These are phyloP conservation scores for Paxillus ammoniavirescens DNA, from an alignment of 768 basidiomycete species.

Conservation along the genomic window DNA sequence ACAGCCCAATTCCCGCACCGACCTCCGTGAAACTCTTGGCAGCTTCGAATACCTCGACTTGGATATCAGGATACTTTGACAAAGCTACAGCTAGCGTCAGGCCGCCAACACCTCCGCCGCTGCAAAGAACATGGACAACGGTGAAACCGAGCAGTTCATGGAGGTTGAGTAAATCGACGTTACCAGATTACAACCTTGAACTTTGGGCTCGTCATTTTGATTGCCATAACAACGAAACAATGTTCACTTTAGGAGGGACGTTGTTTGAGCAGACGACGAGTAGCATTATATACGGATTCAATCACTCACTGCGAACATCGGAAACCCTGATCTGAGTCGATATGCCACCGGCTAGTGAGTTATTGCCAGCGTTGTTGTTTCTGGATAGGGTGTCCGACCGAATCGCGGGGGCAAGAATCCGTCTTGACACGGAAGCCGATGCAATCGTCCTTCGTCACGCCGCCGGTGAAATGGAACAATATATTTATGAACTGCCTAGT, in stretches of 20 bases:
- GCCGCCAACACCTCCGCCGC: constrained; percentile 43
- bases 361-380: background rate
- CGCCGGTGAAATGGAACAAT: background rate
- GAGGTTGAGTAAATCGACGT: background rate
- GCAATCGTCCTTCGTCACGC: constrained; percentile 16
- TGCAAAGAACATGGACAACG: constrained; percentile 7
- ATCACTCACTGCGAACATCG: too few species aligned
- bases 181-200: constrained; percentile 31
- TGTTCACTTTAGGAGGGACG: background rate
- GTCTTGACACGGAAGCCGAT: constrained; percentile 12
- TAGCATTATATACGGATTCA: background rate
- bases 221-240: background rate
- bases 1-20: constrained; percentile 60
- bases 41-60: constrained; percentile 56
- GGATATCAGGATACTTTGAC: constrained; percentile 47
- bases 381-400: constrained; percentile 18
- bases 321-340: too few species aligned
- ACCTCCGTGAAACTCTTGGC: constrained; percentile 49
- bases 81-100: constrained; percentile 37
- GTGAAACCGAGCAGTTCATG: background rate
- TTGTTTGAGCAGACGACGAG: background rate
- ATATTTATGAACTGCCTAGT: background rate
- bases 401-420: constrained; percentile 15
- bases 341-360: too few species aligned
- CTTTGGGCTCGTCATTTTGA: constrained; percentile 16